Conservation (phyloP, 352 stramenopile genomes). For the Globisporangium rhizosaccharum region DNA sequence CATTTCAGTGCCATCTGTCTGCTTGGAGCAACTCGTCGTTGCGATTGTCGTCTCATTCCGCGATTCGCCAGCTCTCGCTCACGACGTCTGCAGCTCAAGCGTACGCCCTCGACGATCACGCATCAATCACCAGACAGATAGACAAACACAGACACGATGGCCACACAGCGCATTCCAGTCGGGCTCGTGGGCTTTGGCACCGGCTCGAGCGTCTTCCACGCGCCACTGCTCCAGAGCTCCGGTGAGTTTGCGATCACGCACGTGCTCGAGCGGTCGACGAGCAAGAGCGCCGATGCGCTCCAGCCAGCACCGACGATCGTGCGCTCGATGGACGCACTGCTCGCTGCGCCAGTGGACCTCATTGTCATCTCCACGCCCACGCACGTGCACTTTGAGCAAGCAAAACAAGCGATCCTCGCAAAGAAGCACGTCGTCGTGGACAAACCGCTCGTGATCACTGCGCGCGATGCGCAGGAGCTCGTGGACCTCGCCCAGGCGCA, state of each 20-base stretch:
- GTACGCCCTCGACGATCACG: background rate
- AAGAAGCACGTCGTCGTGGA: constrained; percentile 77
- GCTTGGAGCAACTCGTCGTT: too few species aligned
- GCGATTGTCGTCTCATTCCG: too few species aligned
- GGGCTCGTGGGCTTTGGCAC: constrained; percentile 71
- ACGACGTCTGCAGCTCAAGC: too few species aligned
- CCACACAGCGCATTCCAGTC: constrained; percentile 30
- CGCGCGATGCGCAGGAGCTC: constrained; percentile 45
- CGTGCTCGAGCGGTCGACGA: constrained; percentile 67
- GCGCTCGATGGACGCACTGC: constrained; percentile 64
- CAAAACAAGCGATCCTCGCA: constrained; percentile 56
- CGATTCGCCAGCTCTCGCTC: too few species aligned
- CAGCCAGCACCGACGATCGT: constrained; percentile 47
- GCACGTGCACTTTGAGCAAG: constrained; percentile 68
- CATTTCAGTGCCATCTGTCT: too few species aligned
- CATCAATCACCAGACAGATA: background rate
- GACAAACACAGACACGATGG: background rate
- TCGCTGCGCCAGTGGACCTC: constrained; percentile 50
- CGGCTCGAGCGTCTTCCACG: constrained; percentile 69
- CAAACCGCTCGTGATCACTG: constrained; percentile 65
- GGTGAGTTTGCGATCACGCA: constrained; percentile 65
- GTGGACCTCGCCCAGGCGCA: constrained; percentile 37
- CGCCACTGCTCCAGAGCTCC: constrained; percentile 56
- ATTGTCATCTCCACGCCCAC: constrained; percentile 75
- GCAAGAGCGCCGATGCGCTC: constrained; percentile 42